Evolutionary conservation across 192 early-diverging fungal genomes (phyloP), one percentile per base, ranked within the genome.

Genomic region (Rhizophagus sp.): DNA sequence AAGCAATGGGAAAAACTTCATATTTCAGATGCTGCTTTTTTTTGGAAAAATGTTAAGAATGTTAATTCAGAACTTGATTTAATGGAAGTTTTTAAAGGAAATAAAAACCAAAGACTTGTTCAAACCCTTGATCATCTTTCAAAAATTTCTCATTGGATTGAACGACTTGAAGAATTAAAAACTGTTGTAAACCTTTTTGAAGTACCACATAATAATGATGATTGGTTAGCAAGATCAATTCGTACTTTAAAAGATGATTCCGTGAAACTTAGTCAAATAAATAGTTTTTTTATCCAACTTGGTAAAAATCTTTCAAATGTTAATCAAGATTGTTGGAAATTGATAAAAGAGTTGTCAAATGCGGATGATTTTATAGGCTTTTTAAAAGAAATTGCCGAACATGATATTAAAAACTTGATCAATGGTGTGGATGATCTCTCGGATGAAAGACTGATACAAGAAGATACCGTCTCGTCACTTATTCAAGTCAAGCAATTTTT

Each of bases 401-500:
- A 81, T 61, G 80, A 75, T 33, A 27, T 81, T 52, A 76, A 81
- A 24, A 81, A 81, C 68, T 52, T 75, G 36, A 81, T 81, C 72
- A 81, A 81, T 63, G 75, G 65, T 9, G 80, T 78, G 36, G 80
- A 81, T 39, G 80, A 81, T 44, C 71, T 66, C 36, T 66, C 80
- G 10, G 80, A 81, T 52, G 80, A 79, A 68, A 64, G 66, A 33
- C 57, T 71, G 15, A 71, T 79, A 19, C 78, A 79, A 71, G 73
- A 81, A 25, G 75, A 81, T 44, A 76, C 73, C 0, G 66, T 81
- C 0, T 68, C 65, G 8, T 69, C 80, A 6, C 27, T 70, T 24
- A 70, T 81, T 61, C 49, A 81, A 81, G 76, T 81, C 66, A 71
- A 69, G 15, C 80, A 81, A 62, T 81, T 68, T 44, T 24, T 76